These are phyloP conservation scores for Diaporthe citri DNA, from an alignment of 2,329 filamentous ascomycete species.

Conservation along the genomic window DNA sequence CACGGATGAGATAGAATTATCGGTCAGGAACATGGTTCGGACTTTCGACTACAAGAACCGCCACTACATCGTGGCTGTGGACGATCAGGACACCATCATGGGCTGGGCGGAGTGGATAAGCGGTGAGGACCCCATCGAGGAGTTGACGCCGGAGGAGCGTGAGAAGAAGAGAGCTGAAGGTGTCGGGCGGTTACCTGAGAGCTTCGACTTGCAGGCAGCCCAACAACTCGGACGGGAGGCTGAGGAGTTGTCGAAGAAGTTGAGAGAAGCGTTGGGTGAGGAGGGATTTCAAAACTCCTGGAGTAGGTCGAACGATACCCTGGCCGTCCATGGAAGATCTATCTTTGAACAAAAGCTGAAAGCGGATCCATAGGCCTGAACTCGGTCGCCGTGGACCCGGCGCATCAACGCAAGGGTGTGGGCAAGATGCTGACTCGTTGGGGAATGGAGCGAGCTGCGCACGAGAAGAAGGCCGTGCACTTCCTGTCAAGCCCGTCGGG, in stretches of 20 bases:
- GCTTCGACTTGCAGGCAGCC: slow-evolving; percentile 8
- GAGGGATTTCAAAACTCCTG: slow-evolving; percentile 26
- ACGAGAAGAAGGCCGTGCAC: slow-evolving; percentile 32
- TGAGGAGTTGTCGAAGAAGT: slow-evolving; percentile 1
- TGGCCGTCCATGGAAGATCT: neutral
- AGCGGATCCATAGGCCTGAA: slow-evolving; percentile 7
- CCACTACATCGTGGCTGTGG: slow-evolving; percentile 31
- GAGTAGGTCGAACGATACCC: slow-evolving; percentile 12
- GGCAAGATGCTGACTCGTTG: slow-evolving; percentile 33
- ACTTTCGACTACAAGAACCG: neutral
- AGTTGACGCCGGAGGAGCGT: slow-evolving; percentile 7
- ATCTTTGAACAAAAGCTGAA: neutral
- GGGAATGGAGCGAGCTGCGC: slow-evolving; percentile 24
- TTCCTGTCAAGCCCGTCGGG: slow-evolving; percentile 27
- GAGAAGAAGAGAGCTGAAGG: neutral
- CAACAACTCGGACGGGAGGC: neutral
- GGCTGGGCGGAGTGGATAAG: slow-evolving; percentile 25
- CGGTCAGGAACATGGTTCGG: neutral
- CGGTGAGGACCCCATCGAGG: neutral
- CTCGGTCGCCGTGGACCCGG: slow-evolving; percentile 28
- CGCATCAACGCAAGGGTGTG: slow-evolving; percentile 34
- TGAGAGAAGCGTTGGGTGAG: slow-evolving; percentile 27
- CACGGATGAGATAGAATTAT: slow-evolving; percentile 2
- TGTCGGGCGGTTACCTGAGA: neutral
- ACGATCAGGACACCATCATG: neutral